Evolutionary conservation across 176 grass and related monocot species (phyloP), one percentile per base, ranked within the genome.

Genomic region (Phoenix roebelenii): DNA sequence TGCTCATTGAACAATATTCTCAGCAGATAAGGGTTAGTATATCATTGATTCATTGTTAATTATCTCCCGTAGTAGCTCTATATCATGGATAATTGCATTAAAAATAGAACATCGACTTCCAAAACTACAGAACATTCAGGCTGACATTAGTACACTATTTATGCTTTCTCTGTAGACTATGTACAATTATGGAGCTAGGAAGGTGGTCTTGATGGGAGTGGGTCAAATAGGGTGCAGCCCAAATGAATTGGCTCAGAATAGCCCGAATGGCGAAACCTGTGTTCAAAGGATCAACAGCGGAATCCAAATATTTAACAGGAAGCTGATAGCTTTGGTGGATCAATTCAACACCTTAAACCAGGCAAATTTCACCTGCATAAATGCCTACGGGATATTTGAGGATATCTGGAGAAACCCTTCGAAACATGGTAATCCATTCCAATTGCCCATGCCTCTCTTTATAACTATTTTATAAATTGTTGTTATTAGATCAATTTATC

Each of bases 161-260:
- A 44, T 44, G 9, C 35, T 39, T 5, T 14, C 10, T 2, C 9
- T 62, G 71, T 61, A 95, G 84, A 95, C 52, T 51, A 60, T 97
- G 51, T 97, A 97, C 84, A 73, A 80, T 52, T 68, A 88, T 17
- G 93, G 87, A 26, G 93, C 84, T 1, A 61, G 93, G 5, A 54
- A 72, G 76, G 91, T 97, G 48, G 70, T 91, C 23, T 83, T 97
- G 64, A 72, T 81, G 3, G 84, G 87, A 7, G 77, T 97, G 0
- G 93, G 93, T 10, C 92, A 84, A 9, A 88, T 92, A 73, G 82
- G 78, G 5, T 98, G 93, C 84, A 98, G 91, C 58, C 93, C 93
- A n/a, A 98, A 79, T 81, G 88, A 92, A 52, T 84, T 84, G 0
- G 93, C 93, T 0, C 52, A 69, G 52, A 80, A 56, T 61, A 69